phyloP scores from a whole-genome alignment of 805 yeast genomes.

The Candida germanica region DNA sequence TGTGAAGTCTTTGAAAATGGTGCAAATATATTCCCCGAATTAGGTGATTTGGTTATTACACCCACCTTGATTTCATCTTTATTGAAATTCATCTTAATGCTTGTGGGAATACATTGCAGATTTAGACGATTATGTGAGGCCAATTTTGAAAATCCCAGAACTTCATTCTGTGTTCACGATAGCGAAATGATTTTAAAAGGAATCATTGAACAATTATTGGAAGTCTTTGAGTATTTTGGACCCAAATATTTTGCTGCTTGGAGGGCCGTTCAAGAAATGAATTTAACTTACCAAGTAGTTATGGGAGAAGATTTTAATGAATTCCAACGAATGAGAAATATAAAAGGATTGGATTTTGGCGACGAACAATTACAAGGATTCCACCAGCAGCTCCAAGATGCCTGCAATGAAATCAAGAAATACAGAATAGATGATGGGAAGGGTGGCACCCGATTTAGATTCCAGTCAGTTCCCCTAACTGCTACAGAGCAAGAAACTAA shows the following conservation, averaged over 20 bases:
- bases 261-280: conserved; percentile 58
- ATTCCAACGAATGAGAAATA: not conserved
- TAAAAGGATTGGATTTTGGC: not conserved
- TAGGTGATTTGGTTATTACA: conserved; percentile 37
- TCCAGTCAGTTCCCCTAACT: not conserved
- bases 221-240: conserved; percentile 32
- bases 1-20: conserved; percentile 29
- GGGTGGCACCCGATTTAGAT: conserved; percentile 2
- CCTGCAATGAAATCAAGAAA: not conserved
- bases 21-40: conserved; percentile 26
- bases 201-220: not conserved
- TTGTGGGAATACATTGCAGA: conserved; percentile 21
- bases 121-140: conserved; percentile 8
- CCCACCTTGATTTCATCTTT: conserved; percentile 29
- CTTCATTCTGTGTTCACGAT: no score
- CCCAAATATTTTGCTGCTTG: conserved; percentile 61
- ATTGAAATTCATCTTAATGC: conserved; percentile 24
- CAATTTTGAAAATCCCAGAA: not conserved
- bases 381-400: not conserved
- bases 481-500: not conserved
- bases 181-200: not conserved
- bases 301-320: conserved; percentile 2
- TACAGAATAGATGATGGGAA: conserved; percentile 3
- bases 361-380: not conserved
- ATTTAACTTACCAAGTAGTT: conserved; percentile 1